Evolutionary conservation across 345 rosid species (phyloP), one percentile per base, ranked within the genome.

Genomic region (Pelargonium nanum): DNA sequence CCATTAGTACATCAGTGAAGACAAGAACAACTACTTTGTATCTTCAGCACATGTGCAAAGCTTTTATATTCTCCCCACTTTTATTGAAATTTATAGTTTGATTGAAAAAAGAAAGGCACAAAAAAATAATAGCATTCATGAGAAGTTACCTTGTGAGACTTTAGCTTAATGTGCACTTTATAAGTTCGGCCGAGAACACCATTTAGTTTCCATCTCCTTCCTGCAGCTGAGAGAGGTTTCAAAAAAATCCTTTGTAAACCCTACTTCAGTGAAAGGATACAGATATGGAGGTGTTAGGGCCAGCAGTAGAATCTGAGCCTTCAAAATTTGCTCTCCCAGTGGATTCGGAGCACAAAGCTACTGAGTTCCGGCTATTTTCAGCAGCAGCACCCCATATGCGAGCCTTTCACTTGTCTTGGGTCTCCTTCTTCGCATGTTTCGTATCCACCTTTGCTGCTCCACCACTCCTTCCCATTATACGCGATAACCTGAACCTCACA

Each of bases 401-500:
- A 59, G 86, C 97, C 23, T 87, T 91, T 63, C 93, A 91, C 60
- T 83, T 91, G 26, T 85, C 96, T 0, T 91, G 97, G 97, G 50
- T 87, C 1, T 89, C 93, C 21, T 91, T 87, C 78, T 85, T 91
- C 58, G 53, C 93, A 19, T 87, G 96, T 50, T 91, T 91, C 44
- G 91, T 91, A 17, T 87, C 97, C 64, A 82, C 87, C 26, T 91
- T 91, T 57, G 96, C 96, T 0, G 91, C 93, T 51, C 96, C 97
- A 0, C 96, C 97, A 6, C 84, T 91, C n/a, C 57, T 91, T 60
- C 97, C 97, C 0, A 64, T 91, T 65, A 85, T 91, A 55, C 87
- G 93, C 0, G 97, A 91, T 54, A 81, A 82, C 61, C 89, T 91
- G 26, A 80, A 85, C 56, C 91, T 91, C 68, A 91, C 97, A 5